Base-by-base conservation (phyloP, 805 yeast genomes). In the Candida alai region DNA sequence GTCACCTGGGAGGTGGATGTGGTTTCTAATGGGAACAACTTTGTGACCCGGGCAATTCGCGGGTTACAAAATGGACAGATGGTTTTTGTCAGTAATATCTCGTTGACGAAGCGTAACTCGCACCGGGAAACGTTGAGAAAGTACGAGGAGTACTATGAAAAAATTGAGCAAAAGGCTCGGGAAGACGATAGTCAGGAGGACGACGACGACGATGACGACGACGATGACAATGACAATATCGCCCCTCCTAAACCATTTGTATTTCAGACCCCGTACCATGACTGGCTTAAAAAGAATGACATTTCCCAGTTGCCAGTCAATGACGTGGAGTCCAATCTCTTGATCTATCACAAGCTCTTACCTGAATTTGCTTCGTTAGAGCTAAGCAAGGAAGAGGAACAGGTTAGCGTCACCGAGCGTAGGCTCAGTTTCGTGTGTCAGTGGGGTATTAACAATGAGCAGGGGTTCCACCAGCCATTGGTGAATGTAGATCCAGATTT, bases 1-100 rank as follows among this genome's bases (percentile, higher is more conserved):
- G 36, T 59, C 16, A 45, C 37, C 11, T 64, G 68, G 68, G 43
- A 51, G 24, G 58, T 59, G 8, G 60, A 59, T 10, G 43, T 40
- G 13, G 49, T 56, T 5, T 55, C 62, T 34, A 54, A 54, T 35
- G 72, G 71, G 1, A 60, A 52, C 17, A 62, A 43, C 32, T 66
- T 65, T 39, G 52, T 56, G 33, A 62, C 56, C 39, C 47, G 68
- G 15, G 43, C 45, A 11, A 42, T 63, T 6, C 41, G 47, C 12
- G 70, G 54, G 1, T 20, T 28, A 13, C 65, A 57, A 39, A 32
- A 48, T 8, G 62, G 56, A 5, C 43, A 44, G n/a, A 40, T 54
- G 15, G 49, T 36, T 37, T 54, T 43, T 31, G 40, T 51, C 17
- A 61, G 63, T 23, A 56, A 56, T 18, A 40, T 62, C 5, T 62